A percentile compares a stretch with the other conserved stretches of the same genome.
Conservation (phyloP, 306 rosid genomes). For the Pterocarpus santalinus region DNA sequence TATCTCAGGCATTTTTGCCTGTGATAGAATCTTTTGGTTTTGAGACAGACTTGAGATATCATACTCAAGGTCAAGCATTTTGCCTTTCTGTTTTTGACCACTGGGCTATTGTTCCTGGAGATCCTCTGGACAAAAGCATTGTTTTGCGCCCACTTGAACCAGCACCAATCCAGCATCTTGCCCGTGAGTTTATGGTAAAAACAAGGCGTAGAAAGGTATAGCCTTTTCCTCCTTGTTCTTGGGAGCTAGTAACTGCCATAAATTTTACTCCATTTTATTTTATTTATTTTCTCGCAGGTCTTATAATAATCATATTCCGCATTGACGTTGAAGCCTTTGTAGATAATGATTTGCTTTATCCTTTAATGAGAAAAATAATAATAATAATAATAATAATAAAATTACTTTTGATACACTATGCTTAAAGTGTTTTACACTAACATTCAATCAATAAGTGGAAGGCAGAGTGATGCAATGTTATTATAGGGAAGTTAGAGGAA, state of each 20-base stretch:
- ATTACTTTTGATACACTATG: too few relatives aligned
- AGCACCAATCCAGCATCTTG: constrained; percentile 97
- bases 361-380: not conserved
- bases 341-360: not conserved
- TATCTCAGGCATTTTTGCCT: constrained; percentile 91
- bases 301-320: not conserved
- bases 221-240: constrained; percentile 23
- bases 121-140: constrained; percentile 94
- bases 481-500: constrained; percentile 20
- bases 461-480: not conserved
- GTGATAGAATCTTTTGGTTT: constrained; percentile 97
- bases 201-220: constrained; percentile 97
- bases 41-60: constrained; percentile 97
- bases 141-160: constrained; percentile 98
- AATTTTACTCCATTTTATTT: not conserved
- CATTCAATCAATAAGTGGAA: not conserved
- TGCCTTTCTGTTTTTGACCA: constrained; percentile 89
- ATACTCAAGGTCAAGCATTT: constrained; percentile 98
- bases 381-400: not conserved
- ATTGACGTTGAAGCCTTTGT: not conserved
- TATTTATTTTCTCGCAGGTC: not conserved
- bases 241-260: not conserved
- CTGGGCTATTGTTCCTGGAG: constrained; percentile 99
- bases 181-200: constrained; percentile 99
- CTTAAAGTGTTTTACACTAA: too few relatives aligned